Evolutionary conservation across 2,329 filamentous ascomycete species (phyloP), one percentile per base, ranked within the genome.

Genomic region (Cytospora piceicola): DNA sequence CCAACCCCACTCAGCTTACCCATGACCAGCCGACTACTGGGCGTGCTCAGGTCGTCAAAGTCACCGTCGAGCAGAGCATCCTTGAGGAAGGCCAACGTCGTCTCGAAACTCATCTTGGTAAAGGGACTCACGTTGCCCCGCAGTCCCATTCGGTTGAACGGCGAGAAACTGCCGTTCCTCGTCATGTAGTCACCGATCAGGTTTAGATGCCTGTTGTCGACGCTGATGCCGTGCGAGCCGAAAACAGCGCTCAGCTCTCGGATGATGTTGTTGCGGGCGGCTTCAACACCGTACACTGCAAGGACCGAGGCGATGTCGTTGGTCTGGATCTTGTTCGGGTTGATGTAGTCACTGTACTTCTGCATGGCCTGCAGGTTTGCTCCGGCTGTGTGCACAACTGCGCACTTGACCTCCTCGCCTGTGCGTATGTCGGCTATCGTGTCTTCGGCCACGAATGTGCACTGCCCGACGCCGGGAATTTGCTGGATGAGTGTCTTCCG

Each of bases 91-190:
- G 91, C 90, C 49, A 98, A 86, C 2, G 95, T 99, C 4, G 95
- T 99, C 85, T 99, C 95, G 80, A 98, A 99, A 77, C 92, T 96
- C 94, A 98, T 98, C 85, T 98, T 98, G 79, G 95, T 94, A 72
- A 99, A 94, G 0, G 95, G 93, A 70, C 90, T 94, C 32, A 94
- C 90, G 73, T 92, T 94, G 70, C 91, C 89, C 74, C 88, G 89
- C 67, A 99, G 82, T 1, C 94, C 95, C 75, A 92, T 96, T 58
- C 95, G 90, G 79, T 92, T 97, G 81, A 99, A 99, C 0, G 95
- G 90, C 57, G 89, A 91, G 80, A 96, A 99, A 1, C 88, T 89
- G 70, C 95, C 95, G 67, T 89, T 90, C 61, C 94, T 87, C n/a
- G 95, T 99, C 95, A 99, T 99, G 77, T 93, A 93, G 77, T 99